Evolutionary conservation across 306 rosid species (phyloP), one percentile per base, ranked within the genome.

Genomic region (Boehmeria nivea): DNA sequence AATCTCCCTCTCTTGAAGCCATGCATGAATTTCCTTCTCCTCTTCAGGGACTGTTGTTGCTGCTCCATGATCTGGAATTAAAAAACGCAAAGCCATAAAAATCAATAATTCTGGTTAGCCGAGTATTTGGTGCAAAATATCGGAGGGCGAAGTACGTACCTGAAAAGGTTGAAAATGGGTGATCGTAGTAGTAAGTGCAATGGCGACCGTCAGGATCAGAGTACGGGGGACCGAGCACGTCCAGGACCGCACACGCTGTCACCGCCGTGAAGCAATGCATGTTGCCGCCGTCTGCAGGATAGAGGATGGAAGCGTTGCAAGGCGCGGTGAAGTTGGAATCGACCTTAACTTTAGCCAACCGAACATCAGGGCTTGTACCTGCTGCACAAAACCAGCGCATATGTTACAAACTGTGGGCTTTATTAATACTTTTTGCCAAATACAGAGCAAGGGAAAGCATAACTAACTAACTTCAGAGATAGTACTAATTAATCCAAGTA

Each of bases 181-280:
- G 67, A 22, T 77, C 75, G 0, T 49, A 78, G 74, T 81, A 91
- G 67, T 91, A 91, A 8, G 83, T 72, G 88, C 99, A 91, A 60
- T 82, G 93, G 37, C 99, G 82, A 20, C 88, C 99, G 7, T 82
- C 85, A 1, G 72, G 60, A 69, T 87, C 93, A 3, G 78, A 75
- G 73, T 91, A 91, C 0, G 99, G 99, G 5, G 99, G 99, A 33
- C 99, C 99, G n/a, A 87, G 93, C 60, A 91, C 99, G 52, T 91
- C 99, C 1, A 91, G 76, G 68, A 91, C 77, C 1, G 95, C 96
- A 25, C 99, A 91, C 0, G 96, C 89, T 4, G 95, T 87, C 79
- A 91, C 83, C 3, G 95, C 99, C 3, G 89, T 91, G 89, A 91
- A 87, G 76, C 89, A 71, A 58, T 91, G 99, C 86, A 91, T 43